Evolutionary conservation across 1,284 basidiomycete genomes (phyloP), one percentile per base, ranked within the genome.

Genomic region (Pascua guehoae): DNA sequence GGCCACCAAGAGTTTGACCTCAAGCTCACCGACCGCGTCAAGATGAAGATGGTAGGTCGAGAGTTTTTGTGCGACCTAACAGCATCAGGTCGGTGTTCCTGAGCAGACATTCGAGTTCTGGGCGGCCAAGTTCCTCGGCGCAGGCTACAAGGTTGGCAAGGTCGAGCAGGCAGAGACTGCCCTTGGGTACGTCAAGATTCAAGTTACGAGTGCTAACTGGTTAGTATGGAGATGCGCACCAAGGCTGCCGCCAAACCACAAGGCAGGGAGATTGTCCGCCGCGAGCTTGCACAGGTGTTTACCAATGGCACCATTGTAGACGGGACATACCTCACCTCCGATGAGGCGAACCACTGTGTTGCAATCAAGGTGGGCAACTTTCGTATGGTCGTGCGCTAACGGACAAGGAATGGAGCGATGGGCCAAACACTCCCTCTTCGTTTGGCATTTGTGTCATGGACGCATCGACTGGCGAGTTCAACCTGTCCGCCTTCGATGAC

Each of bases 141-240:
- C 76, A 81, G 93, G 94, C 0, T 91, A 96, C 80, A 97, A 98
- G 78, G 91, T 98, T 56, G 96, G 96, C 15, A 86, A 91, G 14
- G 96, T 98, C 11, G 95, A 98, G 71, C 96, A 99, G 77, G 86
- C 88, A 2, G 96, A 99, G 78, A 99, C 96, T 0, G 93, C 89
- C 2, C 79, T 85, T 14, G 84, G 82, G 63, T 76, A 51, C 64
- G 72, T 58, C 24, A 5, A 66, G 2, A 15, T 17, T 9, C 24
- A 12, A 11, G 0, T 38, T 4, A 9, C 10, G 4, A 8, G 14
- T 24, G 57, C 47, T 56, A 51, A 53, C 43, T 14, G 11, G 3
- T 32, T 49, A 73, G 73, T 3, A 77, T 81, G 62, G 82, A 83
- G 63, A 83, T 85, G 79, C 77, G 76, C 66, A 82, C 64, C 78